phyloP scores from a whole-genome alignment of 768 basidiomycete genomes.

The Candolleomyces aberdarensis region DNA sequence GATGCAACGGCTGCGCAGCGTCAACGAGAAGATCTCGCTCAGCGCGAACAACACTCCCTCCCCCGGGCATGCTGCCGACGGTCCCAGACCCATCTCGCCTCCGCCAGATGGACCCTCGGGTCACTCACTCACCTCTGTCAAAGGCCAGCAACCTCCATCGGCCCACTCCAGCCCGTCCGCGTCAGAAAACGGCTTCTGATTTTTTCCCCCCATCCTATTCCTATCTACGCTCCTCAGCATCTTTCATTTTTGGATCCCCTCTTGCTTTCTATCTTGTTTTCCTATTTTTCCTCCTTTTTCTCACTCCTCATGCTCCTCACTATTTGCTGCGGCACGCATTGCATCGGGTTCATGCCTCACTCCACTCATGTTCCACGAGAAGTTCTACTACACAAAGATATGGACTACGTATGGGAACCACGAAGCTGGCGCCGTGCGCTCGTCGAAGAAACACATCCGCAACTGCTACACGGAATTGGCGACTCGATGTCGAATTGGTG shows the following conservation, averaged over 20 bases:
- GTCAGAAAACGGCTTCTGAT: conserved; percentile 36
- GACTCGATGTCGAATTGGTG: conserved; percentile 22
- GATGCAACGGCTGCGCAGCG: conserved; percentile 62
- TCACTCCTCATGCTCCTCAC: not conserved
- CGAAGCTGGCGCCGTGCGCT: not conserved
- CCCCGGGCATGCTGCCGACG: conserved; percentile 33
- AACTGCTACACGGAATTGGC: conserved; percentile 12
- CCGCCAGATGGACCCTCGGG: conserved; percentile 51
- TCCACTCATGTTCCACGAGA: conserved; percentile 2
- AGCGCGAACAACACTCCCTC: conserved; percentile 55
- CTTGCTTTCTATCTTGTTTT: conserved; percentile 4
- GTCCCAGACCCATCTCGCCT: conserved; percentile 59
- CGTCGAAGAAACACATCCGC: conserved; percentile 3
- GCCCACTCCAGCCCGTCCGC: conserved; percentile 60
- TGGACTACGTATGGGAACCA: not conserved
- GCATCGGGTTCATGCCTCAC: conserved; percentile 4
- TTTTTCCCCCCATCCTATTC: conserved; percentile 3
- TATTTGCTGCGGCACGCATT: not conserved
- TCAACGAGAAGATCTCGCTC: conserved; percentile 85
- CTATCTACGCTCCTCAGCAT: conserved; percentile 1
- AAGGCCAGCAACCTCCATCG: conserved; percentile 58
- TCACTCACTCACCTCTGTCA: conserved; percentile 53
- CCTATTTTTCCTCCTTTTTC: not conserved
- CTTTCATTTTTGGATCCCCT: conserved; percentile 1
- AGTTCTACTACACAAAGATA: not conserved